Percentiles rank a stretch among this genome's conserved stretches.
Evolutionary conservation across 257 asterid species (phyloP).

Genomic region (Solanum sparsipilum): DNA sequence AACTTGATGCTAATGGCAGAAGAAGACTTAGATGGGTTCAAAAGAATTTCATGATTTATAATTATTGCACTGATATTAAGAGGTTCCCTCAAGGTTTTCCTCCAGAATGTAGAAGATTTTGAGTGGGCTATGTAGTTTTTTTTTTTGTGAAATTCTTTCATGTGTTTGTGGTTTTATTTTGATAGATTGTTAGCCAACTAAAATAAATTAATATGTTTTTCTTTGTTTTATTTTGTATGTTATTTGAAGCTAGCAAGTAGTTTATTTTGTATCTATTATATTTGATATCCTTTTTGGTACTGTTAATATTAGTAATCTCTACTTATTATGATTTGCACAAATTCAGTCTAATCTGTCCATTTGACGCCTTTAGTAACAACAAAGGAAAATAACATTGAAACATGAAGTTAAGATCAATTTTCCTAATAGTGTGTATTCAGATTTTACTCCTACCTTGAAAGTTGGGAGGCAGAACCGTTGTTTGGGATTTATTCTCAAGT

Average conservation of each 20-base stretch:
- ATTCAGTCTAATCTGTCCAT: too few species aligned
- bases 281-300: not conserved
- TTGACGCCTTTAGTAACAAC: too few species aligned
- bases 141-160: not conserved
- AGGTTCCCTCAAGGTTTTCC: constrained; percentile 66
- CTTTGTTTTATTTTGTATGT: not conserved
- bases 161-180: not conserved
- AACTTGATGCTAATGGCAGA: constrained; percentile 56
- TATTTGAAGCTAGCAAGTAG: not conserved
- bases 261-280: not conserved
- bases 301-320: not conserved
- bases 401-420: not conserved
- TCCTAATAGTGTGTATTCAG: not conserved
- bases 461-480: fast-evolving
- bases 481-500: not conserved
- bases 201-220: not conserved
- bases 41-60: constrained; percentile 75
- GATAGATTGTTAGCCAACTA: not conserved
- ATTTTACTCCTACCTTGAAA: not conserved
- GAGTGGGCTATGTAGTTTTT: not conserved
- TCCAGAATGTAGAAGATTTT: constrained; percentile 34
- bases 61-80: constrained; percentile 54
- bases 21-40: constrained; percentile 88
- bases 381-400: not conserved
- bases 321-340: not conserved